These are phyloP conservation scores for Podospora appendiculata DNA, from an alignment of 495 filamentous ascomycete genomes.

Conservation along the genomic window DNA sequence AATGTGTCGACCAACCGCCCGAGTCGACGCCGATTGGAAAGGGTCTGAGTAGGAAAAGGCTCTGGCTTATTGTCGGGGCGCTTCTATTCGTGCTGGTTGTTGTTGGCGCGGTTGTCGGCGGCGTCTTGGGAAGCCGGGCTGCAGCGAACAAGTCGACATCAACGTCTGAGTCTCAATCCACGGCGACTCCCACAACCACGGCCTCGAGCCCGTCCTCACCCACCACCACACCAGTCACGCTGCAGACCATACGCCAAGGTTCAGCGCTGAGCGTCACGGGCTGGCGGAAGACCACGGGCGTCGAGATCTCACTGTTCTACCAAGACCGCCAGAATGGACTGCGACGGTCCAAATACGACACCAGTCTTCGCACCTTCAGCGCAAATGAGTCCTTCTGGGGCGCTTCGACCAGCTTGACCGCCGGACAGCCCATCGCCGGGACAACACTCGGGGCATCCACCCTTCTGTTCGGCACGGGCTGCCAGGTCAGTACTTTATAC, in stretches of 20 bases:
- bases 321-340: conserved; percentile 5
- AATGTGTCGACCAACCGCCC: neutral
- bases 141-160: neutral
- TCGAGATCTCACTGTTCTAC: conserved; percentile 11
- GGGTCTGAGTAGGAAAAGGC: neutral
- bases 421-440: too few relatives aligned
- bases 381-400: conserved; percentile 8
- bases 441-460: too few relatives aligned
- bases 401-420: neutral
- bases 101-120: conserved; percentile 6
- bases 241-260: conserved; percentile 1
- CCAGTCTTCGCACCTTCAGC: neutral
- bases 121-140: conserved; percentile 7
- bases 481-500: neutral
- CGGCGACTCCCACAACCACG: too few relatives aligned
- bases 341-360: conserved; percentile 6
- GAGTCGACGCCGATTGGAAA: neutral
- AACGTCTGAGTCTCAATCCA: too few relatives aligned
- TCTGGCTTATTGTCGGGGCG: conserved; percentile 1
- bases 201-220: too few relatives aligned
- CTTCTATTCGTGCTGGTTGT: conserved; percentile 1
- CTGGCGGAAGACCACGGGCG: conserved; percentile 5
- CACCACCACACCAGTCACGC: too few relatives aligned
- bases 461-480: too few relatives aligned
- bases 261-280: conserved; percentile 9